Evolutionary conservation across 1,139 yeast species (phyloP).

Genomic region (Yamadazyma oceani): DNA sequence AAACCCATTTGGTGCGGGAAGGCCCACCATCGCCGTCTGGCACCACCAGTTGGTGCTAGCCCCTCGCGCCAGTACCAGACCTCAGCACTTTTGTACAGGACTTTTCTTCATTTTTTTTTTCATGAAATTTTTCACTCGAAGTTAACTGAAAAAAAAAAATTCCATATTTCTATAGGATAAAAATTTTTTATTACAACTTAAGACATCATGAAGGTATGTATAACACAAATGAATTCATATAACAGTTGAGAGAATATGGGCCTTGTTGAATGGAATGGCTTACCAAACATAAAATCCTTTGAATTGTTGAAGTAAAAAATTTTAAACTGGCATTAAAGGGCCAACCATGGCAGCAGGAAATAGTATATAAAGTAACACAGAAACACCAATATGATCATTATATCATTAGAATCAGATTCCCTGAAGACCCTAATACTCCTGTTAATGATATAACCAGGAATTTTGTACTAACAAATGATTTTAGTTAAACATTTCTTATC

Average conservation of each 20-base stretch:
- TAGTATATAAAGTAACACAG: too few species aligned
- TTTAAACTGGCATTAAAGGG: too few species aligned
- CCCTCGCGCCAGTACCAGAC: background rate
- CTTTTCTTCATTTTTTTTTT: background rate
- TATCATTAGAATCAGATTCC: too few species aligned
- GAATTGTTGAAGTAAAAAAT: too few species aligned
- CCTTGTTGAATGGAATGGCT: too few species aligned
- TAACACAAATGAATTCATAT: background rate
- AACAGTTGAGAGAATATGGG: too few species aligned
- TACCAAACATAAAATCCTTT: too few species aligned
- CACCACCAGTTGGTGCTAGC: background rate
- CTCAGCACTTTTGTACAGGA: background rate
- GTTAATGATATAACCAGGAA: too few species aligned
- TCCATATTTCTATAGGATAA: constrained; percentile 2
- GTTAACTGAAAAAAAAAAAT: constrained; percentile 2
- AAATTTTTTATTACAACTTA: constrained; percentile 1
- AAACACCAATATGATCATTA: too few species aligned
- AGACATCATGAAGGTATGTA: constrained; percentile 2
- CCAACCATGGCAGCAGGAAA: too few species aligned
- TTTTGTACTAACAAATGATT: constrained; percentile 15
- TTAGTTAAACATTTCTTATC: constrained; percentile 98
- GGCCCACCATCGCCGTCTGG: constrained; percentile 1
- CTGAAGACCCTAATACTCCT: too few species aligned
- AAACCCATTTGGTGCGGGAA: too few species aligned
- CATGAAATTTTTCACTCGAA: constrained; percentile 2